A percentile compares a stretch with the other conserved stretches of the same genome.
Evolutionary conservation across 768 basidiomycete species (phyloP).

Genomic region (Mycena vitilis): DNA sequence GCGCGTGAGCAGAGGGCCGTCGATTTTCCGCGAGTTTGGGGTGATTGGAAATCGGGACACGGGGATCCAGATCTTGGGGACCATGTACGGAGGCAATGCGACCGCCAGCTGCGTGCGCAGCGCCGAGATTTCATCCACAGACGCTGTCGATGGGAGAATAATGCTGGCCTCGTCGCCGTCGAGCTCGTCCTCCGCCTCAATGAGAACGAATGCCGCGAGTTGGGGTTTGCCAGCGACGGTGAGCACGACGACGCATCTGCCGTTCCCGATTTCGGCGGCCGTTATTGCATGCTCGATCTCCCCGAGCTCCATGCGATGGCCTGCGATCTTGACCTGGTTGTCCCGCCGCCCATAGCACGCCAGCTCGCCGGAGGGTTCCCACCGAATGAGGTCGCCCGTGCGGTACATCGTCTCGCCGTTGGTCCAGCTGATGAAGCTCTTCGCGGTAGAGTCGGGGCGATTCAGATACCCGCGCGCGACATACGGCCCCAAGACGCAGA

Average conservation of each 20-base stretch:
- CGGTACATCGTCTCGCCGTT: constrained; percentile 78
- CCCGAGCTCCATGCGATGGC: constrained; percentile 84
- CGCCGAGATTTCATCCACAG: neutral
- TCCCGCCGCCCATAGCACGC: constrained; percentile 84
- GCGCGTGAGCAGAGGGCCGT: constrained; percentile 9
- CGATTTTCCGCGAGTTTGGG: neutral
- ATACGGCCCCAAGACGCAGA: constrained; percentile 7
- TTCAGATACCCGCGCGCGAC: constrained; percentile 14
- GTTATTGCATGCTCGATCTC: constrained; percentile 64
- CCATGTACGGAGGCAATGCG: constrained; percentile 1
- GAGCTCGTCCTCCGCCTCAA: constrained; percentile 3
- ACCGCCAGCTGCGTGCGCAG: neutral
- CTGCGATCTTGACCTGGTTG: constrained; percentile 87
- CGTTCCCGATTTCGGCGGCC: constrained; percentile 4
- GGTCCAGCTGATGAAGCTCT: constrained; percentile 17
- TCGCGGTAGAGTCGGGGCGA: constrained; percentile 4
- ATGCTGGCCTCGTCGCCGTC: neutral
- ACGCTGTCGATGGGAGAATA: constrained; percentile 4
- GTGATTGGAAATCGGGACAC: neutral
- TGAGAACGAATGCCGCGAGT: constrained; percentile 11
- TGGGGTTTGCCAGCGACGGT: constrained; percentile 11
- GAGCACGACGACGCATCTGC: constrained; percentile 6
- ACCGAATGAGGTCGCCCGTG: constrained; percentile 81
- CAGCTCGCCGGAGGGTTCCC: constrained; percentile 75
- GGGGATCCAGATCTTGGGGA: neutral